phyloP scores from a whole-genome alignment of 306 rosid genomes.

The Elaeagnus macrophylla region DNA sequence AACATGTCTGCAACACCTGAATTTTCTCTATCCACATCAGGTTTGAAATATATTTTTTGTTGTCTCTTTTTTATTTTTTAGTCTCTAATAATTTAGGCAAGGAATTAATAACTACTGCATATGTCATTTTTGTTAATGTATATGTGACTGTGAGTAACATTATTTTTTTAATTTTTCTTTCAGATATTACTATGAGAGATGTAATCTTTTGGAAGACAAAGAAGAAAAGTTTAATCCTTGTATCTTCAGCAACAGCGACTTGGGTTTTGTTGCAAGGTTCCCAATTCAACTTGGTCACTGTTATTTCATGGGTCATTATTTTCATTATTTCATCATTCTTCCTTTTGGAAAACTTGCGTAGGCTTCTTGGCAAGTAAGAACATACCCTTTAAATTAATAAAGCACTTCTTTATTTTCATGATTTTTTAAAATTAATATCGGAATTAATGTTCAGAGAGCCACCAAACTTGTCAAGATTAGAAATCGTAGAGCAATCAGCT shows the following conservation, averaged over 20 bases:
- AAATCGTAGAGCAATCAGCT: constrained; percentile 28
- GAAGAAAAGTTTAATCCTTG: constrained; percentile 21
- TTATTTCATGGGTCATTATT: constrained; percentile 44
- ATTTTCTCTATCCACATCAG: constrained; percentile 21
- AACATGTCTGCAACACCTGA: constrained; percentile 28
- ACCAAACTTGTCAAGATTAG: constrained; percentile 22
- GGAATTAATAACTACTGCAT: not conserved
- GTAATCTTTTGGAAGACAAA: constrained; percentile 45
- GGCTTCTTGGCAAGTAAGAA: constrained; percentile 49
- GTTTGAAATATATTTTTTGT: constrained; percentile 11
- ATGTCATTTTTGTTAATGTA: not conserved
- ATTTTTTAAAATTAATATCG: not conserved
- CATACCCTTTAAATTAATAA: not conserved
- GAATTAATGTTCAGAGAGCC: constrained; percentile 28
- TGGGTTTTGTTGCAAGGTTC: constrained; percentile 51
- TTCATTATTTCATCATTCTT: constrained; percentile 35
- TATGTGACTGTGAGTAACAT: not conserved
- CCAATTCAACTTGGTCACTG: constrained; percentile 40
- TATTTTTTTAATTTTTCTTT: not conserved
- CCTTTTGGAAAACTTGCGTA: constrained; percentile 42
- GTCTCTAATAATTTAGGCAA: too few relatives aligned
- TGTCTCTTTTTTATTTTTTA: too few relatives aligned
- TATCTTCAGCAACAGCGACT: constrained; percentile 32
- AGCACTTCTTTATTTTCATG: too few relatives aligned
- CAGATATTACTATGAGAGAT: constrained; percentile 23